phyloP scores from a whole-genome alignment of 2,329 filamentous ascomycete genomes.

The Fusarium verrucosum region DNA sequence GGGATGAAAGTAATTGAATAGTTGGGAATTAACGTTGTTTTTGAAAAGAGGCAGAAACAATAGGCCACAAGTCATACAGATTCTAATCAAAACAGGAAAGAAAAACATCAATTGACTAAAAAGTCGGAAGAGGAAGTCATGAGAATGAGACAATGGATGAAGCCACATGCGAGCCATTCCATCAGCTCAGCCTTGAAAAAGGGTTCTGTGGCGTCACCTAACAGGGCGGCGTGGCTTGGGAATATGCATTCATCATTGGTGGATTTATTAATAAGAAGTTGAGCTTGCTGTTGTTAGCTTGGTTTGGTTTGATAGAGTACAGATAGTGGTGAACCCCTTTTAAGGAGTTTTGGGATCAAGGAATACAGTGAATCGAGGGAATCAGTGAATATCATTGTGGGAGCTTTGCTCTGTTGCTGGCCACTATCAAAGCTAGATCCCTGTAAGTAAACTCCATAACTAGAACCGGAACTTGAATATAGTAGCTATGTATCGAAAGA shows the following conservation, averaged over 20 bases:
- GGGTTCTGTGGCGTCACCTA: conserved; percentile 16
- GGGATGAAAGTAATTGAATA: background rate
- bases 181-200: conserved; percentile 32
- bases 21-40: background rate
- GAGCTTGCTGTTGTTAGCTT: conserved; percentile 30
- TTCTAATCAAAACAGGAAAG: background rate
- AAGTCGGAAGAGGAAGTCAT: conserved; percentile 13
- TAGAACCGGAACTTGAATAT: background rate
- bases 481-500: no score
- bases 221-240: conserved; percentile 9
- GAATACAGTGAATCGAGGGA: background rate
- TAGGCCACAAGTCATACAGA: background rate
- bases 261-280: conserved; percentile 6
- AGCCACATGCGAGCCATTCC: conserved; percentile 29
- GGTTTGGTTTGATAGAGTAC: background rate
- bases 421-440: background rate
- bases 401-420: background rate
- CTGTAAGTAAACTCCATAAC: background rate
- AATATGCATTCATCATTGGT: conserved; percentile 16
- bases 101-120: background rate
- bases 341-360: background rate
- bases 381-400: background rate
- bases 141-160: conserved; percentile 9
- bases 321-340: conserved; percentile 18
- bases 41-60: background rate